These are phyloP conservation scores for Ascosphaera acerosa DNA, from an alignment of 2,329 filamentous ascomycete species.

Conservation along the genomic window DNA sequence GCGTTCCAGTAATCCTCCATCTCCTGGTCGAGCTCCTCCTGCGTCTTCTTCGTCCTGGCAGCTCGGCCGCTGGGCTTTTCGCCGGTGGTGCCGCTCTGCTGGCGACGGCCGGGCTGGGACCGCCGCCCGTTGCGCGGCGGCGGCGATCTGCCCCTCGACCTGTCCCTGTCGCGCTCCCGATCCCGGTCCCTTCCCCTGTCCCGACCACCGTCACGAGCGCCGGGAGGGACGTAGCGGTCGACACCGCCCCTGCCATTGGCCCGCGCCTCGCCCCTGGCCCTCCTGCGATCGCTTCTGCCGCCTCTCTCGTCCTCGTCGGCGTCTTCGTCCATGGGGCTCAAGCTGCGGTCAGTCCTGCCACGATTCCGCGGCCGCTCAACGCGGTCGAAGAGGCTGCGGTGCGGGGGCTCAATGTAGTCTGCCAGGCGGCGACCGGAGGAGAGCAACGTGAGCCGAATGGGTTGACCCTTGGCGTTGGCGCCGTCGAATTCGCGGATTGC, in stretches of 20 bases:
- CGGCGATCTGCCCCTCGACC: conserved; percentile 7
- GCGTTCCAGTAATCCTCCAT: conserved; percentile 79
- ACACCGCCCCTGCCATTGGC: conserved; percentile 32
- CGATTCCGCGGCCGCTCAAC: conserved; percentile 24
- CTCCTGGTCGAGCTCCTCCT: conserved; percentile 81
- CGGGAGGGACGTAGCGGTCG: conserved; percentile 50
- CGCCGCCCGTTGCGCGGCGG: conserved; percentile 1
- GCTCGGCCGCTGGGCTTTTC: conserved; percentile 7
- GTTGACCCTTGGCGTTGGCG: conserved; percentile 73
- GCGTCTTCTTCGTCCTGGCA: conserved; percentile 49
- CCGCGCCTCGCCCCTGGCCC: conserved; percentile 5
- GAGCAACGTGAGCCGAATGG: conserved; percentile 48
- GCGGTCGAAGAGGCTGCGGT: conserved; percentile 40
- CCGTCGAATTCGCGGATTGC: conserved; percentile 66
- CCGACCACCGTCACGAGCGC: conserved; percentile 27
- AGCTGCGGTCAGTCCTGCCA: conserved; percentile 14
- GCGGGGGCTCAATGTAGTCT: conserved; percentile 24
- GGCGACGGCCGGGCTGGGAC: conserved; percentile 13
- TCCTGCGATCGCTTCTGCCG: conserved; percentile 15
- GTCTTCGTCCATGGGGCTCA: conserved; percentile 16
- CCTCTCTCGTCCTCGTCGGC: conserved; percentile 15
- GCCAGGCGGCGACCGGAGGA: conserved; percentile 22
- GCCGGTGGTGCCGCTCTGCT: conserved; percentile 16
- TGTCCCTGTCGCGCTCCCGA: conserved; percentile 11
- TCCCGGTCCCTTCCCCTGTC: conserved; percentile 21